These are phyloP conservation scores for Leishmania aethiopica DNA, from an alignment of 208 protist genomes.

Conservation along the genomic window DNA sequence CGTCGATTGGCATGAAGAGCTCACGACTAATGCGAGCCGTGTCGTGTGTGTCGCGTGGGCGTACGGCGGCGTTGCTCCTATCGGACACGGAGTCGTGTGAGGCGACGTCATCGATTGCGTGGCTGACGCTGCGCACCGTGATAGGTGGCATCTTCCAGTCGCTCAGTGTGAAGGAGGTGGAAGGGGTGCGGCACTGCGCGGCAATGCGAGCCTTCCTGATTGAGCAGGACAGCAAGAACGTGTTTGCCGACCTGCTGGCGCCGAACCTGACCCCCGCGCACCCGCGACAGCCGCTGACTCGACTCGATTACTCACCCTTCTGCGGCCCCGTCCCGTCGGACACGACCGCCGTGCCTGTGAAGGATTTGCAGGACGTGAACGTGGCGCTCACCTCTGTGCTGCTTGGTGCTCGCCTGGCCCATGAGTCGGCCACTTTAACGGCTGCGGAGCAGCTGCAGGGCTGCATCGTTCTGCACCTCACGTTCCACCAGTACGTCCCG, in stretches of 20 bases:
- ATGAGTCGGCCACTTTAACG: no score
- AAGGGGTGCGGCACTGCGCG: constrained; percentile 26
- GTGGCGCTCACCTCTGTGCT: no score
- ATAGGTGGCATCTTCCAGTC: constrained; percentile 37
- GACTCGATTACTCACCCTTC: constrained; percentile 44
- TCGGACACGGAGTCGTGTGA: constrained; percentile 40
- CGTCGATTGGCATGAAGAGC: no score
- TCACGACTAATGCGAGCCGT: no score
- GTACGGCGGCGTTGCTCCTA: constrained; percentile 13
- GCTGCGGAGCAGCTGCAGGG: no score
- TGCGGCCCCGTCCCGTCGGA: constrained; percentile 36
- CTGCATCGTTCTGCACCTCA: constrained; percentile 28
- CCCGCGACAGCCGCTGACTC: constrained; percentile 15
- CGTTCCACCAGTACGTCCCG: constrained; percentile 37
- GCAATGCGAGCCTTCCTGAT: constrained; percentile 35
- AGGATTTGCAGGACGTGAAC: no score
- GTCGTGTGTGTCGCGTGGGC: no score
- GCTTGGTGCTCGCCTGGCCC: no score
- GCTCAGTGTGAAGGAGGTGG: constrained; percentile 22
- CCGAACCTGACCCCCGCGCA: constrained; percentile 1
- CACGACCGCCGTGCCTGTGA: constrained; percentile 23
- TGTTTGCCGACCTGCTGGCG: constrained; percentile 36
- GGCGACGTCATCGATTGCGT: constrained; percentile 33
- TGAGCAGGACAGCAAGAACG: constrained; percentile 11
- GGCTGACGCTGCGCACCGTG: constrained; percentile 39